These are phyloP conservation scores for Phytopythium mirpurense DNA, from an alignment of 352 stramenopile genomes.

Conservation along the genomic window DNA sequence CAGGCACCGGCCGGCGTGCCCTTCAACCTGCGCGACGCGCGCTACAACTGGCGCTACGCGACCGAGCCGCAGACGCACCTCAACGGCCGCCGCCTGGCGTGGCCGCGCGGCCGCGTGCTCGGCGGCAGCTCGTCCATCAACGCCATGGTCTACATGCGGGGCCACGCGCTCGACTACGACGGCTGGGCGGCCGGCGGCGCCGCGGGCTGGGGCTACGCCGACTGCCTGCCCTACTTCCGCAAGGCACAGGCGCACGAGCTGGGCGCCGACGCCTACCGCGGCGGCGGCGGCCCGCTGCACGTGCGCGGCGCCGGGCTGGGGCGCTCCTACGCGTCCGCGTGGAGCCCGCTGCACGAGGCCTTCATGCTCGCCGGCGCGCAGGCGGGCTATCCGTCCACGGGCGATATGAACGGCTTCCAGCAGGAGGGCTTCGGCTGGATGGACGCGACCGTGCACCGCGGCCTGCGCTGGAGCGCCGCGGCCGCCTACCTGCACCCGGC, in stretches of 20 bases:
- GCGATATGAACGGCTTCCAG: slow-evolving; percentile 88
- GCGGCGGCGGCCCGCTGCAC: slow-evolving; percentile 49
- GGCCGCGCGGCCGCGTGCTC: slow-evolving; percentile 68
- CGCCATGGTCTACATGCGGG: slow-evolving; percentile 79
- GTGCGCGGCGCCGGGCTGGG: slow-evolving; percentile 22
- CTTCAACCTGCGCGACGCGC: slow-evolving; percentile 61
- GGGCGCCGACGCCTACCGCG: slow-evolving; percentile 49
- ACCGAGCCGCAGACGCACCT: slow-evolving; percentile 65
- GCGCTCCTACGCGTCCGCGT: slow-evolving; percentile 6
- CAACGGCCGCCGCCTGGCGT: slow-evolving; percentile 56
- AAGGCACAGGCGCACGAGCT: slow-evolving; percentile 58
- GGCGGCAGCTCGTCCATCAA: slow-evolving; percentile 76
- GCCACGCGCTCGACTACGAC: slow-evolving; percentile 67
- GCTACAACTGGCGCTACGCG: slow-evolving; percentile 77
- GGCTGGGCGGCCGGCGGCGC: slow-evolving; percentile 52
- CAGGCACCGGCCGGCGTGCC: slow-evolving; percentile 64
- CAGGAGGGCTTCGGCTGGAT: slow-evolving; percentile 89
- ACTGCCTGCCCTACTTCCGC: slow-evolving; percentile 77
- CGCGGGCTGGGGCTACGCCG: slow-evolving; percentile 57
- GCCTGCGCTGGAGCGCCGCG: slow-evolving; percentile 70
- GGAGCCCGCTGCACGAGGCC: slow-evolving; percentile 77
- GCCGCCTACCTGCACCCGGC: slow-evolving; percentile 73
- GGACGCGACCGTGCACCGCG: slow-evolving; percentile 83
- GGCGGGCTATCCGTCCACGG: slow-evolving; percentile 80
- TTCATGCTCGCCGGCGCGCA: slow-evolving; percentile 85